Percentiles rank a stretch among this genome's conserved stretches.
Evolutionary conservation across 2,329 filamentous ascomycete species (phyloP).

Genomic region (Claviceps sp.): DNA sequence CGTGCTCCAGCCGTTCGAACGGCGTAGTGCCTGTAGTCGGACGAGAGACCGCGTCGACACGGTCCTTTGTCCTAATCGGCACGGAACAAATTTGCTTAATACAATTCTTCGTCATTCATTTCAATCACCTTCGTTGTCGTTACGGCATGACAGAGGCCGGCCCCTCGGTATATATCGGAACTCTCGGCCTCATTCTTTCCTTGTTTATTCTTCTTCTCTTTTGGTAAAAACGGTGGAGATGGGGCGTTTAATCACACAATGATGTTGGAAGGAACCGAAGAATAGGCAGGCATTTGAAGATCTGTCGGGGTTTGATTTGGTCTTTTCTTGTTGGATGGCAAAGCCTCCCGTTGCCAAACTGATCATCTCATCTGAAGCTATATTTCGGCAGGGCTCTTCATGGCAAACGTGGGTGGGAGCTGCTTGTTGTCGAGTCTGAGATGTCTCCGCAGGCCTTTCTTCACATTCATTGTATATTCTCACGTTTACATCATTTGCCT

Average conservation of each 20-base stretch:
- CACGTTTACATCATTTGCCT: not conserved
- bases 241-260: not conserved
- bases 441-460: not conserved
- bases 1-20: not conserved
- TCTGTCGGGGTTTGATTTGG: too few species aligned
- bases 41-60: not conserved
- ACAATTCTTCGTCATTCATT: conserved; percentile 27
- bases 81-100: conserved; percentile 13
- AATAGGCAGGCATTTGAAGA: not conserved
- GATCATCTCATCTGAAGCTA: not conserved
- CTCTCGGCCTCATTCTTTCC: not conserved
- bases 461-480: conserved; percentile 4
- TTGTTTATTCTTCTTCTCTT: not conserved
- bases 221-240: not conserved
- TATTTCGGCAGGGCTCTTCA: not conserved
- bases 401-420: not conserved
- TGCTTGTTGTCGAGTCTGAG: not conserved
- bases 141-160: conserved; percentile 15
- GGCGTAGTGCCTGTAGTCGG: not conserved
- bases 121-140: conserved; percentile 16
- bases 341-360: too few species aligned
- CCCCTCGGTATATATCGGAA: conserved; percentile 1
- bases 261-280: not conserved
- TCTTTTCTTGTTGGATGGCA: not conserved
- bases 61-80: not conserved